phyloP scores from a whole-genome alignment of 257 asterid species.

The Lavandula angustifolia region DNA sequence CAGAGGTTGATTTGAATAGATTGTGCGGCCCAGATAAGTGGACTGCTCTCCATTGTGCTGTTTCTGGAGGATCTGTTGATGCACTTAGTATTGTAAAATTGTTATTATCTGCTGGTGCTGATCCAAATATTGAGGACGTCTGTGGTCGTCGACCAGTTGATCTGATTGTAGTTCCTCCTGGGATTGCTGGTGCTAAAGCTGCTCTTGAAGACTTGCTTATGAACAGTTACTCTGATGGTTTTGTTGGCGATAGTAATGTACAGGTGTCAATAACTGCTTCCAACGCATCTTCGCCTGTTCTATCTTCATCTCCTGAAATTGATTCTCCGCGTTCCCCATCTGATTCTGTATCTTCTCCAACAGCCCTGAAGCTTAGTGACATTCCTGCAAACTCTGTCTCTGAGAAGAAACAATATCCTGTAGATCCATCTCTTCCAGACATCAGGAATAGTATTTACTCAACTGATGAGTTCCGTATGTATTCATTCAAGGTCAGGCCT shows the following conservation, averaged over 20 bases:
- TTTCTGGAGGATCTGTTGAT: slow-evolving; percentile 69
- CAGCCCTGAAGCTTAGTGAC: slow-evolving; percentile 43
- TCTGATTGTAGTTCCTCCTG: slow-evolving; percentile 64
- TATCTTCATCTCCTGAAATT: slow-evolving; percentile 65
- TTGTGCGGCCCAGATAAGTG: slow-evolving; percentile 70
- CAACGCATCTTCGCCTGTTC: slow-evolving; percentile 60
- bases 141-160: slow-evolving; percentile 64
- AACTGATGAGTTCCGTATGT: slow-evolving; percentile 93
- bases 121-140: slow-evolving; percentile 75
- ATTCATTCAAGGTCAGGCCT: slow-evolving; percentile 86
- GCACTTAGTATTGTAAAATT: slow-evolving; percentile 58
- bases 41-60: slow-evolving; percentile 97
- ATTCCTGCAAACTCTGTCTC: slow-evolving; percentile 42
- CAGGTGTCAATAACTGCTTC: slow-evolving; percentile 45
- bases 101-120: slow-evolving; percentile 86
- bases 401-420: slow-evolving; percentile 83
- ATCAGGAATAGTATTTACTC: slow-evolving; percentile 79
- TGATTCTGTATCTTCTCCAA: slow-evolving; percentile 51
- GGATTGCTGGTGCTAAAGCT: slow-evolving; percentile 46
- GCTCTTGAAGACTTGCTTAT: slow-evolving; percentile 64
- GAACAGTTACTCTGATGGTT: slow-evolving; percentile 64
- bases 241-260: slow-evolving; percentile 49
- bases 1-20: slow-evolving; percentile 78
- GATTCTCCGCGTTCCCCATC: slow-evolving; percentile 75
- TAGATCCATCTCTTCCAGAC: slow-evolving; percentile 93